Base-by-base conservation (phyloP, 176 grass and related monocot species). In the Oryza punctata region DNA sequence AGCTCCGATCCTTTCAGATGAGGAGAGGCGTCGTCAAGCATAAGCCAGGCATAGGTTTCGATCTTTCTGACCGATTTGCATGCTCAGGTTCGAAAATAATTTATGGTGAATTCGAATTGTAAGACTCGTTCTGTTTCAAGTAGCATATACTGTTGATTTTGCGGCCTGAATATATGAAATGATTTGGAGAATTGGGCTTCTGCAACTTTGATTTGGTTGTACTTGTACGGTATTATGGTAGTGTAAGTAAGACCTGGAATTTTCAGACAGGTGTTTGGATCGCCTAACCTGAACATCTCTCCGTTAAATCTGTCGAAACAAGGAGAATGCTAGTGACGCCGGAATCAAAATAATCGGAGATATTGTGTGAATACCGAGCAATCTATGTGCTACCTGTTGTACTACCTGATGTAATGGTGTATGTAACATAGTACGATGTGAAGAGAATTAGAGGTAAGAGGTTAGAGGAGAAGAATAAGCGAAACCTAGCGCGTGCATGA, bases 1-100 rank as follows among this genome's bases (percentile, higher is more conserved):
- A 23, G 11, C 69, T 43, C 72, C 76, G 12, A 46, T 46, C 49
- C 16, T 52, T 40, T 13, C 69, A 41, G 69, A 66, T 57, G n/a
- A 9, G 43, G 52, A 57, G 5, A 47, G 45, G 47, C 47, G 3
- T 14, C 52, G 19, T 14, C 18, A 57, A 57, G 52, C 5, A 9
- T 57, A 57, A 57, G 52, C 66, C 14, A 82, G 64, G 40, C 78
- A 65, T 87, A 65, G 21, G 38, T 85, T 85, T 26, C 57, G 11
- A 13, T 47, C 45, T 47, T 71, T 45, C 52, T 28, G n/a, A 72
- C 28, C 28, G 21, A 49, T 77, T 11, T 52, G 52, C 19, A 57
- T 21, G 61, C 25, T 25, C 23, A 74, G 77, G 75, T 67, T 12
- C 18, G 8, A 28, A 45, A 87, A 87, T 70, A 71, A 82, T 29